Evolutionary conservation across 768 basidiomycete genomes (phyloP).

Genomic region (Russula olivacea): DNA sequence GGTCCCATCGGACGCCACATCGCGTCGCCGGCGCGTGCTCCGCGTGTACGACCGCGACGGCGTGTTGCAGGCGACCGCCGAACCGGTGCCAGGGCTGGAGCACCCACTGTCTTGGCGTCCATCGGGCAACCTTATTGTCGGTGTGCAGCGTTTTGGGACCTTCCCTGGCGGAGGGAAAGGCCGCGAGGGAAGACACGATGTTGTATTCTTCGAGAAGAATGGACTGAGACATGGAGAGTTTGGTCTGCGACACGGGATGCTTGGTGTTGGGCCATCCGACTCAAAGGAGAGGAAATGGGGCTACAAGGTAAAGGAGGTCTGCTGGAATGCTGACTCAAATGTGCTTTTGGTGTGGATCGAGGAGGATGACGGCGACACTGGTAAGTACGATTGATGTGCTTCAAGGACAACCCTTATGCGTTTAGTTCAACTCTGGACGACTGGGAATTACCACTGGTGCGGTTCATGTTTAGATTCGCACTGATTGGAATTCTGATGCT

Average conservation of each 20-base stretch:
- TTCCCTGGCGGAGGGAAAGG: constrained; percentile 64
- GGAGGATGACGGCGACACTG: constrained; percentile 57
- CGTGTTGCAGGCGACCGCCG: constrained; percentile 75
- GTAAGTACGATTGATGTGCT: constrained; percentile 39
- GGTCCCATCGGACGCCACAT: constrained; percentile 26
- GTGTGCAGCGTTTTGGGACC: constrained; percentile 70
- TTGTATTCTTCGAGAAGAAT: constrained; percentile 94
- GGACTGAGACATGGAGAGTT: constrained; percentile 92
- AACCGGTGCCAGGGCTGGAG: constrained; percentile 78
- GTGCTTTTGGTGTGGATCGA: constrained; percentile 84
- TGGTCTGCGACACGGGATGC: constrained; percentile 42
- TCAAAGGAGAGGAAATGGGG: constrained; percentile 46
- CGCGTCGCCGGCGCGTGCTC: constrained; percentile 47
- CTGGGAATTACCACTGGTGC: constrained; percentile 91
- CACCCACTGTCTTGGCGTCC: constrained; percentile 80
- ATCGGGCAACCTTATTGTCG: constrained; percentile 77
- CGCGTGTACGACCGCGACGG: constrained; percentile 75
- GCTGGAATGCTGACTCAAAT: constrained; percentile 86
- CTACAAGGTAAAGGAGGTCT: constrained; percentile 67
- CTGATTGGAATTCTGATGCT: constrained; percentile 9
- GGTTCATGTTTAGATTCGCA: constrained; percentile 6
- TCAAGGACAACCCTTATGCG: constrained; percentile 1
- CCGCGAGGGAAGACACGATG: constrained; percentile 66
- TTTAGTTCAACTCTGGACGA: constrained; percentile 90
- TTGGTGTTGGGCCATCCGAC: constrained; percentile 24